Evolutionary conservation across 257 asterid species (phyloP).

Genomic region (Solanum dulcamara): DNA sequence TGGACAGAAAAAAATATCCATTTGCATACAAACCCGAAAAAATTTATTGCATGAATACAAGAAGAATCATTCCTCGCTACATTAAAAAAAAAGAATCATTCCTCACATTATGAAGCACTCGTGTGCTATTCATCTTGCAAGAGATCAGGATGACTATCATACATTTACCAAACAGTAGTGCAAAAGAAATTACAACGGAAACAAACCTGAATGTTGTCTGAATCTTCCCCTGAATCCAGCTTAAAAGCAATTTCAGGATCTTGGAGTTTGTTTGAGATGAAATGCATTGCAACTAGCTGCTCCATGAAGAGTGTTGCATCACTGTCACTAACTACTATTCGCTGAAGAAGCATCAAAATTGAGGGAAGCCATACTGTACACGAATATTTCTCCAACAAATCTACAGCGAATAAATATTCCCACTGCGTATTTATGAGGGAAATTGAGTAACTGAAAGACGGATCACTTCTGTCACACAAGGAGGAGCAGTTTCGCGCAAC

Average conservation of each 20-base stretch:
- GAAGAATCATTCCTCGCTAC: background rate
- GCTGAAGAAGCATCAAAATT: constrained; percentile 47
- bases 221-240: constrained; percentile 57
- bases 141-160: background rate
- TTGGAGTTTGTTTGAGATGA: constrained; percentile 55
- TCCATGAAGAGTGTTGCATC: constrained; percentile 39
- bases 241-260: constrained; percentile 72
- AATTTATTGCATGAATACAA: background rate
- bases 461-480: constrained; percentile 17
- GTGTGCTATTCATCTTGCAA: background rate
- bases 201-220: constrained; percentile 55
- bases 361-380: constrained; percentile 84
- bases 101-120: background rate
- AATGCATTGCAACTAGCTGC: constrained; percentile 43
- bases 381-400: constrained; percentile 61
- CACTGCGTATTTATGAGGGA: constrained; percentile 36
- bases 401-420: constrained; percentile 70
- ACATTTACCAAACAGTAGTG: background rate
- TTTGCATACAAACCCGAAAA: background rate
- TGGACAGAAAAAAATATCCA: background rate
- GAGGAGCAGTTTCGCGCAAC: constrained; percentile 35
- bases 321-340: constrained; percentile 26
- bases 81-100: background rate
- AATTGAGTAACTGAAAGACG: constrained; percentile 25
- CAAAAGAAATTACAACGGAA: background rate